Evolutionary conservation across 1,284 basidiomycete genomes (phyloP), one percentile per base, ranked within the genome.

Genomic region (Puccinia hordei): DNA sequence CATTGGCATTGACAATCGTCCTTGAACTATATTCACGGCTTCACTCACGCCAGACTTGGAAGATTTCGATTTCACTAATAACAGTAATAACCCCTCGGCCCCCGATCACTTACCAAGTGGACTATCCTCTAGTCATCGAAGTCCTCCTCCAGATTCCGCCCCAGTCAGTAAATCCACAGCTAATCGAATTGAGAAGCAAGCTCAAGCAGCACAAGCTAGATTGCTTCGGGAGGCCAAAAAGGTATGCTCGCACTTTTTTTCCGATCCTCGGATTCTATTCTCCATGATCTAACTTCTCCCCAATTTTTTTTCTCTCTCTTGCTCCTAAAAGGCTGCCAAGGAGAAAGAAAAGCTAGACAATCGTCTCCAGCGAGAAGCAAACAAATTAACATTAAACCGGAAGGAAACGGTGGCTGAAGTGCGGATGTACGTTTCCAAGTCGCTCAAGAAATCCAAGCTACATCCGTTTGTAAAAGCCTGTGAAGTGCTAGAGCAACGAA

Each of bases 371-470:
- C 30, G 63, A 53, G 74, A 65, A 15, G 74, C 53, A 13, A 77
- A 77, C 38, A 77, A 77, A 55, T 27, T 77, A 9, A 53, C 71
- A 41, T 33, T 77, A 9, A 66, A 53, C 13, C 24, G 74, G 13
- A 65, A 77, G 33, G 74, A 77, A 55, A 68, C 74, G 3, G 65
- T 77, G 13, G 22, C 46, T 38, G 74, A 77, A 55, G 65, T 77
- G 4, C 61, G 33, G 30, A 65, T 77, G 44, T 53, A 13, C 17
- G 49, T 77, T n/a, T 63, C 74, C 19, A 51, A 65, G 46, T 51
- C 59, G 17, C n/a, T 76, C 46, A 30, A 65, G 41, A 44, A 65
- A 24, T 65, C 59, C 0, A 76, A 76, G 44, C 53, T 66, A 9
- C 59, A 65, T 68, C 74, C 74, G 4, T 44, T 77, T 3, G 51